A percentile compares a stretch with the other conserved stretches of the same genome.
These are phyloP conservation scores for Alternaria novae-zelandiae DNA, from an alignment of 2,329 filamentous ascomycete genomes.

Conservation along the genomic window DNA sequence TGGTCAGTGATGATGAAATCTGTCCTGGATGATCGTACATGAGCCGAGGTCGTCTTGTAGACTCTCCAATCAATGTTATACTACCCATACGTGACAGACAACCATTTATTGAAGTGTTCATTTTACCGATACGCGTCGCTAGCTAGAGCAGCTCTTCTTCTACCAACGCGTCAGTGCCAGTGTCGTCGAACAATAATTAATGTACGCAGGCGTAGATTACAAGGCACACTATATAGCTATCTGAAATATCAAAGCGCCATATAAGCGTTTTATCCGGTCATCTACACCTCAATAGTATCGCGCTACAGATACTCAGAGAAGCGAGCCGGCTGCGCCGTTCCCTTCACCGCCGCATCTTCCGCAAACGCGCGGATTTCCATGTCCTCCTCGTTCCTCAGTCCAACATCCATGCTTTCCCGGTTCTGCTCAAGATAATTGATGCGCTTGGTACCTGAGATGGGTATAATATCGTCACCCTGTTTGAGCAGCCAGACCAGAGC, in stretches of 20 bases:
- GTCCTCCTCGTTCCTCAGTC: not conserved
- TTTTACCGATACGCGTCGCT: not conserved
- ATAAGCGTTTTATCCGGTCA: not conserved
- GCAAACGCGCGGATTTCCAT: not conserved
- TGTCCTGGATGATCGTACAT: not conserved
- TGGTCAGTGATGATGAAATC: rapidly evolving
- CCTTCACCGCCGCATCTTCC: not conserved
- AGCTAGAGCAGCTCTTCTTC: not conserved
- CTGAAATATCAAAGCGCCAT: not conserved
- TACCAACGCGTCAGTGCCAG: not conserved
- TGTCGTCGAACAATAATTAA: too few relatives aligned
- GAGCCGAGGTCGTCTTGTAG: not conserved
- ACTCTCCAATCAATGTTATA: not conserved
- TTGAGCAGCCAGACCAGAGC: not conserved
- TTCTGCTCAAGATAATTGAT: not conserved
- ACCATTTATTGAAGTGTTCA: not conserved
- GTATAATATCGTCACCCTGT: not conserved
- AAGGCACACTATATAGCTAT: not conserved
- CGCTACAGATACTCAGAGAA: not conserved
- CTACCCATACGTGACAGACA: not conserved
- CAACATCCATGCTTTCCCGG: not conserved
- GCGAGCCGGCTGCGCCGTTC: not conserved
- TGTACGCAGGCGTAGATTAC: not conserved
- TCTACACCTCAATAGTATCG: not conserved
- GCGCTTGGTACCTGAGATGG: not conserved